Evolutionary conservation across 2,329 filamentous ascomycete genomes (phyloP), one percentile per base, ranked within the genome.

Genomic region (Colletotrichum abscissum): DNA sequence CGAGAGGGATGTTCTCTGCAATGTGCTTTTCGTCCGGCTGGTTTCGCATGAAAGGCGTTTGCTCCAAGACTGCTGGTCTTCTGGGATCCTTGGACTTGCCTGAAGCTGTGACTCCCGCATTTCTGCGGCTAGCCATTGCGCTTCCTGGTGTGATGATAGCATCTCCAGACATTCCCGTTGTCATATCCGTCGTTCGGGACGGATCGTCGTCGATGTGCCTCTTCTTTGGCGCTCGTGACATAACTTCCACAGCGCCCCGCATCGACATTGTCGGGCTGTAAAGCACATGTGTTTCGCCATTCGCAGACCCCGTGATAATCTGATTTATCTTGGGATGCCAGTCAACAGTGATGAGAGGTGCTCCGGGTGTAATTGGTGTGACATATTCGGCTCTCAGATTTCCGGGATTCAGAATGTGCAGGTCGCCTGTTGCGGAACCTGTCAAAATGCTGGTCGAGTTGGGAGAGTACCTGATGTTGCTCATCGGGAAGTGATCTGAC

Each of bases 261-360:
- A 82, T 89, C 26, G 97, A 99, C 77, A 91, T 92, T n/a, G 87
- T 90, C 2, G 97, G 97, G 79, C 94, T 96, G 85, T 97, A 99
- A 60, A 99, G 92, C 55, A 98, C 89, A 79, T 95, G 96, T 0
- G 94, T 95, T 82, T 97, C 94, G 69, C 92, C 92, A 79, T 98
- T 98, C 65, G 95, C 95, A 58, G 96, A 98, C 72, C 95, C 96
- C 9, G 96, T 97, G 75, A 98, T 84, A 78, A 99, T 98, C 80
- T 99, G 97, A 81, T 99, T 98, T 79, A 99, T 91, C 82, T 95
- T 97, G 24, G 93, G 89, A 79, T 99, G 96, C 97, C 97, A 99
- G 75, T 94, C 87, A 30, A 97, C 94, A 2, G 92, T 92, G 74
- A 98, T 94, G 9, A 99, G 85, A 1, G 96, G 90, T 6, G 92